These are phyloP conservation scores for Soucietia sequanensis DNA, from an alignment of 805 yeast species.

Conservation along the genomic window DNA sequence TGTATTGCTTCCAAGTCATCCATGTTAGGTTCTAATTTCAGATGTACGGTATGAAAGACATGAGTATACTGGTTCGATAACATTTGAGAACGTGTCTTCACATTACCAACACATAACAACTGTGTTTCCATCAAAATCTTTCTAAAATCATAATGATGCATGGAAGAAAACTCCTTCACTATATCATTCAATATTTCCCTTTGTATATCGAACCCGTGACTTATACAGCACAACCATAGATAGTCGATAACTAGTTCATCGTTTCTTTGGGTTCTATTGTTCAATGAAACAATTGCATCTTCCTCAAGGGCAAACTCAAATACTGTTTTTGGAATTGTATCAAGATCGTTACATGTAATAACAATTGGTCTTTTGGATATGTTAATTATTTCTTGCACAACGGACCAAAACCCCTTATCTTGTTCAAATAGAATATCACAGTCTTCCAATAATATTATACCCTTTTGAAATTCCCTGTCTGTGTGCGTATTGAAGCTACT, in stretches of 20 bases:
- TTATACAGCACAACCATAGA: constrained; percentile 38
- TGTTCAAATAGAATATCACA: constrained; percentile 76
- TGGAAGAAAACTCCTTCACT: constrained; percentile 15
- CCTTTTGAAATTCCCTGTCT: constrained; percentile 44
- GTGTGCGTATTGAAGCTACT: constrained; percentile 9
- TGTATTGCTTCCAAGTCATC: too few relatives aligned
- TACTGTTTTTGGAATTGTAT: constrained; percentile 48
- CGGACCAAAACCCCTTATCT: constrained; percentile 80
- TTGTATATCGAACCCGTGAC: constrained; percentile 34
- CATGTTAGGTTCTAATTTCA: too few relatives aligned
- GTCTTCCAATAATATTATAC: constrained; percentile 79
- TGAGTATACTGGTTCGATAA: too few relatives aligned
- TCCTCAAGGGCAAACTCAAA: constrained; percentile 45
- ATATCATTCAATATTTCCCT: constrained; percentile 25
- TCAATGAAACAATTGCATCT: constrained; percentile 35
- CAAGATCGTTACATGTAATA: constrained; percentile 56
- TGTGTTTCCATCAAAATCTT: constrained; percentile 47
- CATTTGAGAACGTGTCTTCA: neutral
- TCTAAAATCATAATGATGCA: constrained; percentile 43
- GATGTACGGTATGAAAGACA: too few relatives aligned
- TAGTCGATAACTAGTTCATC: constrained; percentile 28
- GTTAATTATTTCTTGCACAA: constrained; percentile 58
- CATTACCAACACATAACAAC: constrained; percentile 23
- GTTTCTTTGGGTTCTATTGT: constrained; percentile 11
- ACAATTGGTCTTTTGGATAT: constrained; percentile 69